Evolutionary conservation across 169 alveolate genomes (phyloP).

Genomic region (Cryptosporidium tyzzeri): DNA sequence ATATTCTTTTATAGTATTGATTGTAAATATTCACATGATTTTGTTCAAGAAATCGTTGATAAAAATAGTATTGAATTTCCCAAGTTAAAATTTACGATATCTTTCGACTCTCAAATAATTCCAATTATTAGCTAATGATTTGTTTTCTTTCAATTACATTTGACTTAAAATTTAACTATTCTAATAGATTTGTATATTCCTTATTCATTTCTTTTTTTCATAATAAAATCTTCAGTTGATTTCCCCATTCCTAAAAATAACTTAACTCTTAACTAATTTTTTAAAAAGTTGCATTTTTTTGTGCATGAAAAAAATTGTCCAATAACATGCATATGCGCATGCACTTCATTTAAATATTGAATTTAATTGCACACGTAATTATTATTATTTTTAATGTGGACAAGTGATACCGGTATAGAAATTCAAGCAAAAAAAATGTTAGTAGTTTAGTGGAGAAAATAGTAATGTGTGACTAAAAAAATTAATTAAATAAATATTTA

Average conservation of each 20-base stretch:
- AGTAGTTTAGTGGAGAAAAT: background rate
- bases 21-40: slow-evolving; percentile 38
- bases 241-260: background rate
- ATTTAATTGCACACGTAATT: slow-evolving; percentile 1
- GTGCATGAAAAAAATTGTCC: background rate
- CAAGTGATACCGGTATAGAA: slow-evolving; percentile 12
- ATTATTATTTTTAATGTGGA: background rate
- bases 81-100: background rate
- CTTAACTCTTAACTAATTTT: background rate
- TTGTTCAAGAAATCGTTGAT: slow-evolving; percentile 6
- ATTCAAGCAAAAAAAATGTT: background rate
- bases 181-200: background rate
- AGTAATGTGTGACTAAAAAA: background rate
- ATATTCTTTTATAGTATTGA: slow-evolving; percentile 33
- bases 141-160: no score
- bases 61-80: background rate
- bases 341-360: background rate
- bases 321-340: background rate
- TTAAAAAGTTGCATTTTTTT: background rate
- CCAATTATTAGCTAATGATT: slow-evolving; percentile 15
- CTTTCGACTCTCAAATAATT: slow-evolving; percentile 35
- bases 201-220: background rate
- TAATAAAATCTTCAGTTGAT: background rate
- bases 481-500: no score
- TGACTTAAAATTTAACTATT: background rate